A percentile compares a stretch with the other conserved stretches of the same genome.
Evolutionary conservation across 768 basidiomycete species (phyloP).

Genomic region (Leccinum uliginosum): DNA sequence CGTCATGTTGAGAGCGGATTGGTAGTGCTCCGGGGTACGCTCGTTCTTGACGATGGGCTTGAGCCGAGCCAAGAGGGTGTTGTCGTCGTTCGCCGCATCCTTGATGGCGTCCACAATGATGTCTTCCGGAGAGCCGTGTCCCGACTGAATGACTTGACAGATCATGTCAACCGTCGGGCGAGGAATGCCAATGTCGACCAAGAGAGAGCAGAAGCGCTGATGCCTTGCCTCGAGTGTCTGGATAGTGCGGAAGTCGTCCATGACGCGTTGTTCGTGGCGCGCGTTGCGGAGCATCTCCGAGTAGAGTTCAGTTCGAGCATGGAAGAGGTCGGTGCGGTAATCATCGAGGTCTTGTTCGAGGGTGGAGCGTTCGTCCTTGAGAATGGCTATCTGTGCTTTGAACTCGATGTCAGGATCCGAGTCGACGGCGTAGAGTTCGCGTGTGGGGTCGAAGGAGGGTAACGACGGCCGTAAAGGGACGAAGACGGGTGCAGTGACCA

Average conservation of each 20-base stretch:
- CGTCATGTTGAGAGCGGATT: conserved; percentile 42
- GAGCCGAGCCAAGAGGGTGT: conserved; percentile 41
- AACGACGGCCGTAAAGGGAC: conserved; percentile 18
- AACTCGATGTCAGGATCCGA: conserved; percentile 7
- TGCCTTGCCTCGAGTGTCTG: conserved; percentile 25
- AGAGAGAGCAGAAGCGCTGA: conserved; percentile 21
- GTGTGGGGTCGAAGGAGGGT: conserved; percentile 23
- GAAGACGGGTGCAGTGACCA: conserved; percentile 22
- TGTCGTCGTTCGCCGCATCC: conserved; percentile 36
- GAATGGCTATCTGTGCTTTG: conserved; percentile 9
- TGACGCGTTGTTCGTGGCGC: conserved; percentile 22
- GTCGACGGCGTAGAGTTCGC: conserved; percentile 17
- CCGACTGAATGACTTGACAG: conserved; percentile 18
- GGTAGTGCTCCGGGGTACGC: conserved; percentile 40
- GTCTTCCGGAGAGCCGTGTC: conserved; percentile 36
- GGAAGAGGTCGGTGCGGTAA: conserved; percentile 25
- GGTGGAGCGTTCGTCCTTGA: conserved; percentile 13
- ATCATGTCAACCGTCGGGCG: conserved; percentile 20
- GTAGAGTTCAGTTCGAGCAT: conserved; percentile 26
- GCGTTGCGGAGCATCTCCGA: conserved; percentile 26
- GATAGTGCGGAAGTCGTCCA: conserved; percentile 23
- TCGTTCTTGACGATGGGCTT: conserved; percentile 32
- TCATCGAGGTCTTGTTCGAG: conserved; percentile 28
- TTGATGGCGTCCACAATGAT: conserved; percentile 42
- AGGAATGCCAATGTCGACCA: conserved; percentile 28